phyloP scores from a whole-genome alignment of 2,329 filamentous ascomycete genomes.

The Cladorrhinum sp. region DNA sequence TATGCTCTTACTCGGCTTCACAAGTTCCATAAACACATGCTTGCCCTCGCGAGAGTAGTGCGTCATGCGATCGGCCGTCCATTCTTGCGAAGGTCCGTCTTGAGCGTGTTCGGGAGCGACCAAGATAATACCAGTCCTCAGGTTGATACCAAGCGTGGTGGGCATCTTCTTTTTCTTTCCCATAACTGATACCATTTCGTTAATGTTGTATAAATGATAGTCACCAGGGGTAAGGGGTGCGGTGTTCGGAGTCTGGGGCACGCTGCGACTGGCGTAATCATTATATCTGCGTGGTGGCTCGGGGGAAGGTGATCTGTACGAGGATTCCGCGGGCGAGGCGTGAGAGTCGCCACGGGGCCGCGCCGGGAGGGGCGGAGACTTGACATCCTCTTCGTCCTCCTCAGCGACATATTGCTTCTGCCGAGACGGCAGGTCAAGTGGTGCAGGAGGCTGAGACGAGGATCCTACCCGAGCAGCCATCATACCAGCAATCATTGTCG shows the following conservation, averaged over 20 bases:
- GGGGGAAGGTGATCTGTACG: constrained; percentile 31
- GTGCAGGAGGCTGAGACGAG: constrained; percentile 49
- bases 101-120: constrained; percentile 81
- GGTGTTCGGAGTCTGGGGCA: constrained; percentile 36
- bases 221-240: constrained; percentile 65
- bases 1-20: constrained; percentile 87
- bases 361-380: constrained; percentile 59
- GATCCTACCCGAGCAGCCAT: constrained; percentile 47
- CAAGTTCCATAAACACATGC: constrained; percentile 92
- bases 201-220: constrained; percentile 94
- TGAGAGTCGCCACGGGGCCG: constrained; percentile 57
- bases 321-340: constrained; percentile 30
- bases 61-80: constrained; percentile 92
- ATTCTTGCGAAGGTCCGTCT: constrained; percentile 85
- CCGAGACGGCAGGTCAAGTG: constrained; percentile 44
- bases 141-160: constrained; percentile 91
- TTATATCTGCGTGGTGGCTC: constrained; percentile 29
- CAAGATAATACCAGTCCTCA: constrained; percentile 82
- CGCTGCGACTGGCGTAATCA: constrained; percentile 34
- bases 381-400: constrained; percentile 63
- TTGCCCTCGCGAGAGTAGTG: constrained; percentile 98
- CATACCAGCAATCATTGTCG: constrained; percentile 54
- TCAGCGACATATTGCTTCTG: constrained; percentile 62
- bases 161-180: constrained; percentile 98
- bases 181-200: constrained; percentile 95